Base-by-base conservation (phyloP, 2,329 filamentous ascomycete genomes). In the Mycosphaerelloides madeirae region DNA sequence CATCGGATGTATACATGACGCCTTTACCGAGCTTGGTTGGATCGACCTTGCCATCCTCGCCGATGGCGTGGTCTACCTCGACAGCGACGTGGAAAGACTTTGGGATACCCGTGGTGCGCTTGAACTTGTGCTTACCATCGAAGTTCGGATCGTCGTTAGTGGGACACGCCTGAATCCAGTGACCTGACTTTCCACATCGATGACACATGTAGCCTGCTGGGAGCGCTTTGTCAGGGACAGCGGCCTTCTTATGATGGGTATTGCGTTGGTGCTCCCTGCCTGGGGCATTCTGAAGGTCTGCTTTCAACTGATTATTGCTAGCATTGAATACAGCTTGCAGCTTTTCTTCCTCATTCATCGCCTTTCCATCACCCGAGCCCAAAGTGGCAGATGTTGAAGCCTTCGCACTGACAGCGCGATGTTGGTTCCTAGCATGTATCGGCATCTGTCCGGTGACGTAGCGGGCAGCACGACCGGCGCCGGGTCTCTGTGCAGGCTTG, bases 101-200 rank as follows among this genome's bases (percentile, higher is more conserved):
- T 14, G 93, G 93, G 57, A 98, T 98, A 55, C 93, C 93, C 32
- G 93, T 98, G 3, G 93, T 97, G 49, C 91, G 84, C 75, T 96
- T 97, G 54, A 97, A 87, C 49, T 91, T 83, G 38, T 90, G 88
- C 42, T 88, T 85, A 56, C 90, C 90, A 69, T 98, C 93, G 67
- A 90, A 97, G 49, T 89, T 90, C 3, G 93, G 91, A 56, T 98
- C 90, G 65, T 95, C 88, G 66, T 98, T 98, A n/a, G 91, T 98
- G 6, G 93, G 93, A 62, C 93, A 98, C 41, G 87, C 80, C 70
- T 97, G 91, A 52, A 98, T 98, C 91, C 91, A 98, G 67, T 98
- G 93, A 75, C 77, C 93, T 71, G 96, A 96, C 67, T 96, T 85
- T 50, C 89, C 86, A 68, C 93, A 98, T 38, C 93, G 84, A 65